A percentile compares a stretch with the other conserved stretches of the same genome.
These are phyloP conservation scores for Geranomyces variabilis DNA, from an alignment of 192 early-diverging fungal genomes.

Conservation along the genomic window DNA sequence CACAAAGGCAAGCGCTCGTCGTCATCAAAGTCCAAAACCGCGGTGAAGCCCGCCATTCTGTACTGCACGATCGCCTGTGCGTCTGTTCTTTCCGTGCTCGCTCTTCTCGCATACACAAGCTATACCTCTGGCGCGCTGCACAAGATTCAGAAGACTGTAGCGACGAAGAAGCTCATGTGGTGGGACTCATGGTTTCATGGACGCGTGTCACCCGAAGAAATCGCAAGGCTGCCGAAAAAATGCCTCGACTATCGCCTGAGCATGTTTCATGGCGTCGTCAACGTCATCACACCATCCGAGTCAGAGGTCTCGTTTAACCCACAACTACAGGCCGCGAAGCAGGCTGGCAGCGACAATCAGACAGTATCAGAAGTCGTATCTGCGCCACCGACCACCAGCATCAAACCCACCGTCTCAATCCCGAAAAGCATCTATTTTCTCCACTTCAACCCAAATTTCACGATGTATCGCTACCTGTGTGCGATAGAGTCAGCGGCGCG, in stretches of 20 bases:
- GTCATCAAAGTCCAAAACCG: too few species aligned
- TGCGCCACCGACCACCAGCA: background rate
- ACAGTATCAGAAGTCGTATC: background rate
- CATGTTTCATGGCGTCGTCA: background rate
- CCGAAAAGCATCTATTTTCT: slow-evolving; percentile 39
- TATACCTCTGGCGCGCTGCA: background rate
- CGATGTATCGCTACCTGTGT: slow-evolving; percentile 39
- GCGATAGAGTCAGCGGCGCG: slow-evolving; percentile 38
- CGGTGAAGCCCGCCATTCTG: background rate
- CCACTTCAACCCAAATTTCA: slow-evolving; percentile 39
- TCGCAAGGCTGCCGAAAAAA: background rate
- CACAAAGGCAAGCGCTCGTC: too few species aligned
- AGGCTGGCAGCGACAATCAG: background rate
- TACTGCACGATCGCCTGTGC: slow-evolving; percentile 5
- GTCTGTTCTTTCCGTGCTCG: slow-evolving; percentile 6
- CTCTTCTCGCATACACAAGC: slow-evolving; percentile 9
- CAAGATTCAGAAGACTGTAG: background rate
- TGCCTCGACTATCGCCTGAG: slow-evolving; percentile 14
- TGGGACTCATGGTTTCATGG: slow-evolving; percentile 17
- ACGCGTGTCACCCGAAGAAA: slow-evolving; percentile 4
- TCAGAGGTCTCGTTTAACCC: background rate
- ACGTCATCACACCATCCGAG: background rate
- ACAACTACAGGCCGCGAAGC: background rate
- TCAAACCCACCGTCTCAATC: background rate
- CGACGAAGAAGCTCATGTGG: slow-evolving; percentile 14